Evolutionary conservation across 768 basidiomycete species (phyloP).

Genomic region (Clavulina sp.): DNA sequence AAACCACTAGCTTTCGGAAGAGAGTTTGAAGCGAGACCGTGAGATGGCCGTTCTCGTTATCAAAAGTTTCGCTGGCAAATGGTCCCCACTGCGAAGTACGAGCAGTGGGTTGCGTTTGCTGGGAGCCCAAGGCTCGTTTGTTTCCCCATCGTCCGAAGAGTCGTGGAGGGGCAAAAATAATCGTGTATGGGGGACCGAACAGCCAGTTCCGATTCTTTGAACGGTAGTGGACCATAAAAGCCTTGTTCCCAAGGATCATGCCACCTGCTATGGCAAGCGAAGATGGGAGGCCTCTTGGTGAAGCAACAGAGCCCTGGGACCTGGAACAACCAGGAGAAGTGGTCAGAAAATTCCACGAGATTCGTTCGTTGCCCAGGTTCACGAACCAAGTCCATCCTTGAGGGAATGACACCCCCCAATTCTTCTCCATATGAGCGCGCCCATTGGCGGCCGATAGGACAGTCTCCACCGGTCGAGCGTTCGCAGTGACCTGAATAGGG

Average conservation of each 20-base stretch:
- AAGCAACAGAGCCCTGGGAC: not conserved
- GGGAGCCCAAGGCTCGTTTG: too few species aligned
- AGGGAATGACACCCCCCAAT: conserved; percentile 2
- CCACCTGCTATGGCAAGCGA: not conserved
- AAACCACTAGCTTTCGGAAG: not conserved
- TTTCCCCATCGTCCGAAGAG: too few species aligned
- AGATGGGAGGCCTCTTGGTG: not conserved
- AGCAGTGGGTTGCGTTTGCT: too few species aligned
- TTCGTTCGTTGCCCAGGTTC: not conserved
- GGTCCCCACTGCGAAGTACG: not conserved
- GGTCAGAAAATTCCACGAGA: not conserved
- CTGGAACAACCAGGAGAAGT: not conserved
- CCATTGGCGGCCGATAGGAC: not conserved
- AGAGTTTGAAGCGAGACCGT: not conserved
- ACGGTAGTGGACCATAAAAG: not conserved
- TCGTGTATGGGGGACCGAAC: not conserved
- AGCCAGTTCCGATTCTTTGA: not conserved
- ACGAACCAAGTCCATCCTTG: conserved; percentile 1
- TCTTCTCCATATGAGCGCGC: conserved; percentile 2
- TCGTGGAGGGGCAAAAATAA: not conserved
- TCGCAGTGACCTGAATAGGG: too few species aligned
- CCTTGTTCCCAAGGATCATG: not conserved
- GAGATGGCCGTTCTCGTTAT: not conserved
- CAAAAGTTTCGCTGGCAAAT: not conserved
- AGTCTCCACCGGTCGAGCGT: not conserved